These are phyloP conservation scores for Mucor saturninus DNA, from an alignment of 371 early-diverging fungal species.

Conservation along the genomic window DNA sequence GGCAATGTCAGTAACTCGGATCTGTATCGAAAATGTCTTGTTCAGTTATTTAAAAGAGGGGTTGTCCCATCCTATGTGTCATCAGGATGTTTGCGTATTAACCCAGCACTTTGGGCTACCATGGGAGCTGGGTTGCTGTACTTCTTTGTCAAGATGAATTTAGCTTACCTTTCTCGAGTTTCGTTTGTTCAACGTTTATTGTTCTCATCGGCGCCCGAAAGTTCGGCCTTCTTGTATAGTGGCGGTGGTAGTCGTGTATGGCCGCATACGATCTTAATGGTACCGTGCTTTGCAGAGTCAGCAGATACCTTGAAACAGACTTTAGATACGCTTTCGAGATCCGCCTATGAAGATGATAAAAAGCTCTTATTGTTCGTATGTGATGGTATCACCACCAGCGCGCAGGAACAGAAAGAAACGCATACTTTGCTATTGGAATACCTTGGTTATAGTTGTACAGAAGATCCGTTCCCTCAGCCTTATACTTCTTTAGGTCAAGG, in stretches of 20 bases:
- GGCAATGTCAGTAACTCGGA: constrained; percentile 36
- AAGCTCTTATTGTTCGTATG: constrained; percentile 60
- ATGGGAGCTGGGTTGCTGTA: constrained; percentile 46
- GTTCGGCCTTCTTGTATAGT: constrained; percentile 5
- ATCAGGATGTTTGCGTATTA: constrained; percentile 37
- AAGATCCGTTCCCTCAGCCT: constrained; percentile 40
- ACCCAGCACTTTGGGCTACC: constrained; percentile 56
- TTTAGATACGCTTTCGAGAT: constrained; percentile 49
- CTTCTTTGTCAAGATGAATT: constrained; percentile 50
- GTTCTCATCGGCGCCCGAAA: constrained; percentile 33
- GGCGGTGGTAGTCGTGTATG: constrained; percentile 11
- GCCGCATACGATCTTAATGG: constrained; percentile 47
- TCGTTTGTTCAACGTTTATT: constrained; percentile 38
- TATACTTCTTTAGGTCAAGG: constrained; percentile 47
- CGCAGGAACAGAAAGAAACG: constrained; percentile 34
- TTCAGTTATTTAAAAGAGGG: constrained; percentile 41
- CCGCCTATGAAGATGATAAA: constrained; percentile 49
- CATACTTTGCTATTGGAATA: constrained; percentile 42
- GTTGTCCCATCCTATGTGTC: constrained; percentile 30
- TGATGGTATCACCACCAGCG: constrained; percentile 43
- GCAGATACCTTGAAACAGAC: constrained; percentile 49
- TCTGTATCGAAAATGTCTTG: constrained; percentile 36
- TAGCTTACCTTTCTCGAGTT: constrained; percentile 46
- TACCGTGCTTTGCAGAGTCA: constrained; percentile 48
- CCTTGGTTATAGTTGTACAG: constrained; percentile 45